Evolutionary conservation across 768 basidiomycete species (phyloP), one percentile per base, ranked within the genome.

Genomic region (Suillus weaverae): DNA sequence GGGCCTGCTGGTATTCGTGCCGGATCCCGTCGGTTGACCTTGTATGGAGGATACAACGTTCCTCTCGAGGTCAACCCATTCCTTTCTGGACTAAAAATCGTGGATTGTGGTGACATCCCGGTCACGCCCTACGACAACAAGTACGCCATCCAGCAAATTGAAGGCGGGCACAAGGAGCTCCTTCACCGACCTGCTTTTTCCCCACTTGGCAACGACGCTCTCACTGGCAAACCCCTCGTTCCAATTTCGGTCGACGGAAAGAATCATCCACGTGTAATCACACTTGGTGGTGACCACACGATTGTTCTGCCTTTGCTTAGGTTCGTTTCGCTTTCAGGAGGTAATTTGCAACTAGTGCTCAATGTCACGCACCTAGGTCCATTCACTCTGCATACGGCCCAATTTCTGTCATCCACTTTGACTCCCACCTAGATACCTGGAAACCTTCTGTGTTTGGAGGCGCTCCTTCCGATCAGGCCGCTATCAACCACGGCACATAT

Each of bases 241-340:
- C 86, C 90, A 22, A 76, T 91, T 51, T 85, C 90, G 48, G 71
- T 77, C 22, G 91, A 95, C 65, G 91, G 90, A 14, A 86, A 85
- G 71, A 80, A 85, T 62, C 93, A 95, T 71, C 93, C 94, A 0
- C 82, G 91, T 44, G 79, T 95, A 62, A 83, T 95, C 66, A 91
- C 92, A 26, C 85, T 95, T 39, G 94, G 94, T 26, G 94, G 94
- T 4, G 94, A 95, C 71, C 94, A 95, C 72, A 93, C 92, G 10
- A 92, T 95, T 66, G 92, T 88, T 43, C 75, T 89, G 8, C 87
- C 87, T 18, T 77, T 88, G 54, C 72, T 83, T 62, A 72, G 74
- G 74, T 73, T 14, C 50, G 65, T n/a, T 30, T 22, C 81, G 30
- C 9, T 73, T n/a, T 81, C 81, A 33, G 38, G 10, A 6, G 38